Evolutionary conservation across 2,329 filamentous ascomycete genomes (phyloP), one percentile per base, ranked within the genome.

Genomic region (Pseudocercospora pini-densiflorae): DNA sequence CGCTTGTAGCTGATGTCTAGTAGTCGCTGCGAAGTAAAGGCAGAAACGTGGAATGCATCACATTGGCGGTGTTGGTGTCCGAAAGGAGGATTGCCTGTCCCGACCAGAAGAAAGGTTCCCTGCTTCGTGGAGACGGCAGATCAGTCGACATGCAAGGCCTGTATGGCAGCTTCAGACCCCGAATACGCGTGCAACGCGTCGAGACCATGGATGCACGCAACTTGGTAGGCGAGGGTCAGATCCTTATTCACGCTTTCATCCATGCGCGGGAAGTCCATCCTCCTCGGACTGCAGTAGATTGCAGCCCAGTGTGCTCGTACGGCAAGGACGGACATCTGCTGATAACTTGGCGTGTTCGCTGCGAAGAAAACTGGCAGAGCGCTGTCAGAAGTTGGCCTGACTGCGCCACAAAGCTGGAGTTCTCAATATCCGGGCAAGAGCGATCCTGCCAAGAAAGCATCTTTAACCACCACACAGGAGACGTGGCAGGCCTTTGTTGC

Each of bases 371-470:
- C 43, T 49, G 63, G 63, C 63, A 61, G 57, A 57, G 33, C n/a
- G 55, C 14, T 59, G 40, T 47, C 57, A 65, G 33, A 54, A 65
- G 31, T 65, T 58, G 63, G 49, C 27, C 36, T 43, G 14, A n/a
- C 63, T 61, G 57, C 63, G 63, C 63, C 62, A 64, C 62, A 64
- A 61, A 65, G 59, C 59, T 23, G 19, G 62, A 64, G 55, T 60
- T 57, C 49, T 57, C 59, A 61, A 61, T 61, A 33, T 58, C 40
- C 63, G 63, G 58, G 31, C 49, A 27, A 45, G 63, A 55, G 49
- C 58, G 63, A 47, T 31, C 14, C 51, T 43, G 36, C 49, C 51
- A 54, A 54, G 51, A 29, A 54, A 54, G 51, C 23, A 21, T 54
- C 47, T 51, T 24, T 23, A 12, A 24, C 19, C 23, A 21, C 47